A percentile compares a stretch with the other conserved stretches of the same genome.
phyloP scores from a whole-genome alignment of 495 filamentous ascomycete species.

The Annulohypoxylon stygium region DNA sequence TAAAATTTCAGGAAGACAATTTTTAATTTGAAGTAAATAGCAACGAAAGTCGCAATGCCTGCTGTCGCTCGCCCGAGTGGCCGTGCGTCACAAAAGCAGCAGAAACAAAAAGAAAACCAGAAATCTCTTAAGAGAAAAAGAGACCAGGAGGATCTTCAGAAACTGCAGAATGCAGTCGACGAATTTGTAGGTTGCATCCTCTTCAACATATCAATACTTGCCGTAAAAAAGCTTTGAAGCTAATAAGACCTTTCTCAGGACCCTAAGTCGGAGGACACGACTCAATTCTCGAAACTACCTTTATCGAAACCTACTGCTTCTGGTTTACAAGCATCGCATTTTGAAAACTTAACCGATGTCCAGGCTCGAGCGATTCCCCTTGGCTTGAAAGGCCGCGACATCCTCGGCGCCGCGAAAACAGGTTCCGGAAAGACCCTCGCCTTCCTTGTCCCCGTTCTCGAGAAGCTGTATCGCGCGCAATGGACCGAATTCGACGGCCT shows the following conservation, averaged over 20 bases:
- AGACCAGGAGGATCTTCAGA: constrained; percentile 68
- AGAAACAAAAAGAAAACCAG: constrained; percentile 51
- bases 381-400: constrained; percentile 87
- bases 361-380: constrained; percentile 87
- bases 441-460: constrained; percentile 91
- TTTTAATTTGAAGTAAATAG: neutral
- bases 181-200: constrained; percentile 52
- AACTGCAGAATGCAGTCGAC: constrained; percentile 62
- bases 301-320: constrained; percentile 84
- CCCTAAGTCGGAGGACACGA: constrained; percentile 59
- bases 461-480: constrained; percentile 91
- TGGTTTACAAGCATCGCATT: constrained; percentile 89
- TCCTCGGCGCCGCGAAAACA: constrained; percentile 96
- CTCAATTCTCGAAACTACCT: constrained; percentile 83
- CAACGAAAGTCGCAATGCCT: constrained; percentile 31
- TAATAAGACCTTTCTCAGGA: constrained; percentile 52
- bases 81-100: constrained; percentile 40
- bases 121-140: constrained; percentile 61
- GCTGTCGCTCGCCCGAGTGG: constrained; percentile 18
- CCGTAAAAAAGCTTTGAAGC: constrained; percentile 1
- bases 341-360: constrained; percentile 90
- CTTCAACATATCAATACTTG: neutral
- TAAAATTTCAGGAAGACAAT: constrained; percentile 23
- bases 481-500: constrained; percentile 94
- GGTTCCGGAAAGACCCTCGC: constrained; percentile 97